These are phyloP conservation scores for Astragalus membranaceus DNA, from an alignment of 306 rosid genomes.

Conservation along the genomic window DNA sequence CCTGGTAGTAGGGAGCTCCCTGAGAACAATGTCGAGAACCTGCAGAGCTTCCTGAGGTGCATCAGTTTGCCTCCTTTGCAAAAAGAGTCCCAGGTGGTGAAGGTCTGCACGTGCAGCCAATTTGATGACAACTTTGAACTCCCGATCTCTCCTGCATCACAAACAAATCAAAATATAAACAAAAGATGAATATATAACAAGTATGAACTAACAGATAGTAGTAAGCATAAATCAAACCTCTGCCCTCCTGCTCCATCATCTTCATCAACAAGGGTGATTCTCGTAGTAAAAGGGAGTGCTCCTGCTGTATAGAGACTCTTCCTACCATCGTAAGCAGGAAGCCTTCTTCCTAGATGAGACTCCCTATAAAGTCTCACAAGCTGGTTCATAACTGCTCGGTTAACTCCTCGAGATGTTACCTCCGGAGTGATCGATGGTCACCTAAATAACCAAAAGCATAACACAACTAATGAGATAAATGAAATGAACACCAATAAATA, in stretches of 20 bases:
- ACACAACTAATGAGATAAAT: background rate
- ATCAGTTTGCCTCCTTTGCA: constrained; percentile 87
- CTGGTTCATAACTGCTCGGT: constrained; percentile 86
- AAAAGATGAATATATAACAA: background rate
- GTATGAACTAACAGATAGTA: background rate
- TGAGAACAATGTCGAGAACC: constrained; percentile 89
- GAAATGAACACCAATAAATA: background rate
- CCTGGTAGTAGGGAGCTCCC: constrained; percentile 91
- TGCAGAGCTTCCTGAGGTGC: constrained; percentile 99
- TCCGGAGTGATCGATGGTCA: constrained; percentile 87
- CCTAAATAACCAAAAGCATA: constrained; percentile 37
- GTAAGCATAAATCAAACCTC: constrained; percentile 34
- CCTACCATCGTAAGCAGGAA: constrained; percentile 95
- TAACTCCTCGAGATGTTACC: constrained; percentile 75
- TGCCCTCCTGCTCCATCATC: constrained; percentile 84
- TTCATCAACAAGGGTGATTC: constrained; percentile 65
- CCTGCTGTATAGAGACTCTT: constrained; percentile 97
- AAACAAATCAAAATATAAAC: background rate
- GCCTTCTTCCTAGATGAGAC: constrained; percentile 73
- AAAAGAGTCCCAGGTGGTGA: constrained; percentile 86
- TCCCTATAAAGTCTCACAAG: constrained; percentile 63
- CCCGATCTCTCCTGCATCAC: constrained; percentile 63
- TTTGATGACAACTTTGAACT: constrained; percentile 79
- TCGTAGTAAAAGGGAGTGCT: constrained; percentile 66
- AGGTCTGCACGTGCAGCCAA: constrained; percentile 93